Evolutionary conservation across 305 asterid species (phyloP).

Genomic region (Rubia tinctorum): DNA sequence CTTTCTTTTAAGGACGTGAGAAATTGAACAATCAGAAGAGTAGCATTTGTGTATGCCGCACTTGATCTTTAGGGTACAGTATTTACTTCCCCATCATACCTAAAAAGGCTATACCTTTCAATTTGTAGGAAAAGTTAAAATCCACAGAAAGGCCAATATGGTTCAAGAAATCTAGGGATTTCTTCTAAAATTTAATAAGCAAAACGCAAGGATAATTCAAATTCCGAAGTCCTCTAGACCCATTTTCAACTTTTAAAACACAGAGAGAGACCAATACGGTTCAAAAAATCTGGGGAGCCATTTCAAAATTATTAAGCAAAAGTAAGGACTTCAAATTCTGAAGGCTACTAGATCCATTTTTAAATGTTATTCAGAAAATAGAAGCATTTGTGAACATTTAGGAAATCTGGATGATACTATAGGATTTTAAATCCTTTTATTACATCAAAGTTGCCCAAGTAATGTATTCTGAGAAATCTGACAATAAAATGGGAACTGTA

Average conservation of each 20-base stretch:
- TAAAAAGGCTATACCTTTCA: neutral
- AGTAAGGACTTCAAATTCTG: slow-evolving; percentile 7
- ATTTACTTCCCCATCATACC: slow-evolving; percentile 17
- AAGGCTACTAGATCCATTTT: slow-evolving; percentile 19
- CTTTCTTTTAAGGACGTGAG: neutral
- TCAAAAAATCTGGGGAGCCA: neutral
- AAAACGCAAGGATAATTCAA: slow-evolving; percentile 1
- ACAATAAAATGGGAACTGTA: neutral
- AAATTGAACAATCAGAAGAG: neutral
- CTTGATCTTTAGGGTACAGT: neutral
- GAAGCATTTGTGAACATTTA: neutral
- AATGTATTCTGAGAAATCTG: neutral
- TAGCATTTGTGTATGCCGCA: neutral
- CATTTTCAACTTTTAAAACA: neutral
- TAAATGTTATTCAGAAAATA: neutral
- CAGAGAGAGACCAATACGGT: neutral
- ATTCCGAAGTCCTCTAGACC: neutral
- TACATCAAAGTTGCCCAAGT: neutral
- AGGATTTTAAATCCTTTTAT: neutral
- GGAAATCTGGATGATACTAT: neutral
- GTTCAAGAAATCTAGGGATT: neutral
- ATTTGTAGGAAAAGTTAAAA: neutral
- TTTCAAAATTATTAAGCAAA: neutral
- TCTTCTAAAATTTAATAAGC: neutral
- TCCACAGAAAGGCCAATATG: neutral